phyloP scores from a whole-genome alignment of 2,329 filamentous ascomycete species.

The Annulohypoxylon truncatum region DNA sequence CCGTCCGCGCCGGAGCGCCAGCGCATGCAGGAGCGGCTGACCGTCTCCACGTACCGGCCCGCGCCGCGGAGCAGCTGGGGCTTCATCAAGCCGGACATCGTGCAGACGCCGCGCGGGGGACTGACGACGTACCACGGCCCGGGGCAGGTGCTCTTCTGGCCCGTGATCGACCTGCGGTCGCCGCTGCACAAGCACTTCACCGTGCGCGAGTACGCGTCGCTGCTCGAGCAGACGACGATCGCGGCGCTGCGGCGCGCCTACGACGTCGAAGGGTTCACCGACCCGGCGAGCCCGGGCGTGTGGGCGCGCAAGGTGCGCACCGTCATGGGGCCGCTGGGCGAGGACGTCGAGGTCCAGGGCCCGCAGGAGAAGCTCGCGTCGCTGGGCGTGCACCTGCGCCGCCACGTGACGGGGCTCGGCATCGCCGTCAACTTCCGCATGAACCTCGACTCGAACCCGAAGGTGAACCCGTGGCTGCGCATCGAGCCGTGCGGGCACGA shows the following conservation, averaged over 20 bases:
- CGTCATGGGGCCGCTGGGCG: slow-evolving; percentile 40
- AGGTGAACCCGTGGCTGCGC: slow-evolving; percentile 68
- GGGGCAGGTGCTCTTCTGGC: slow-evolving; percentile 92
- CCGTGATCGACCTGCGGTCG: slow-evolving; percentile 82
- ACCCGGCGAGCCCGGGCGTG: slow-evolving; percentile 78
- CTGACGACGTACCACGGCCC: slow-evolving; percentile 96
- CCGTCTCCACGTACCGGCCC: slow-evolving; percentile 37
- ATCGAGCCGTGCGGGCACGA: slow-evolving; percentile 91
- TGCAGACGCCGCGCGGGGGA: slow-evolving; percentile 82
- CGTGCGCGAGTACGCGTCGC: slow-evolving; percentile 79
- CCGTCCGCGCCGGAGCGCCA: slow-evolving; percentile 57
- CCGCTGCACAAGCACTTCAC: slow-evolving; percentile 67
- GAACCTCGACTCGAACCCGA: neutral
- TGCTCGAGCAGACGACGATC: slow-evolving; percentile 82
- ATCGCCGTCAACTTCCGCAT: slow-evolving; percentile 82
- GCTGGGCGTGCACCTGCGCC: slow-evolving; percentile 88
- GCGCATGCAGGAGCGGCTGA: slow-evolving; percentile 58
- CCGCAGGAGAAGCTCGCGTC: slow-evolving; percentile 82
- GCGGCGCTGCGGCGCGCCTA: slow-evolving; percentile 67
- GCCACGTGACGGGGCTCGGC: slow-evolving; percentile 86
- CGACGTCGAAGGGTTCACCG: slow-evolving; percentile 71
- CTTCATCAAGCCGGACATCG: slow-evolving; percentile 67
- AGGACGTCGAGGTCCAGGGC: neutral
- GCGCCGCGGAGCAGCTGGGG: neutral
- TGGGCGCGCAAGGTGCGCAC: slow-evolving; percentile 67